These are phyloP conservation scores for Fraxinus albicans DNA, from an alignment of 305 asterid genomes.

Conservation along the genomic window DNA sequence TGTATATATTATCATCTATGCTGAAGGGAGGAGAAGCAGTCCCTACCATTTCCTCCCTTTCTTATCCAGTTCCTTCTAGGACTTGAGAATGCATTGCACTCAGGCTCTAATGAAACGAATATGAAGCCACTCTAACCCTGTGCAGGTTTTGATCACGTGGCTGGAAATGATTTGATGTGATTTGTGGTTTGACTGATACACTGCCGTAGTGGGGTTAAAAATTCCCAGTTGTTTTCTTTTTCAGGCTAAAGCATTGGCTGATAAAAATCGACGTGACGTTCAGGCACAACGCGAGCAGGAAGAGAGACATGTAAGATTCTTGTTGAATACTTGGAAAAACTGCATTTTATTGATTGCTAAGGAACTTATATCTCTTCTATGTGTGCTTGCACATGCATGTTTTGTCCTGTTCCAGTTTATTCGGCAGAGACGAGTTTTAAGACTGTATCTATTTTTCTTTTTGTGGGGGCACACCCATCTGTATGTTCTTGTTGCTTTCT, in stretches of 20 bases:
- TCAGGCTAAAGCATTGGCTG: conserved; percentile 86
- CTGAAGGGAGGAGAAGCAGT: conserved; percentile 4
- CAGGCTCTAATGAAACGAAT: conserved; percentile 3
- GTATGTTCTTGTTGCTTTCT: not conserved
- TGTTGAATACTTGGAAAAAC: not conserved
- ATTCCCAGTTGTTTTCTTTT: conserved; percentile 6
- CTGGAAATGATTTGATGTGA: not conserved
- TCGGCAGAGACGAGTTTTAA: conserved; percentile 8
- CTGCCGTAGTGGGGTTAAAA: conserved; percentile 11
- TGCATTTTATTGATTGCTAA: not conserved
- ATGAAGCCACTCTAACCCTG: conserved; percentile 9
- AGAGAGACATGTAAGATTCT: conserved; percentile 68
- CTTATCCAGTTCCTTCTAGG: conserved; percentile 7
- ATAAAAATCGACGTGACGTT: conserved; percentile 86
- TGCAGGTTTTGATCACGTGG: not conserved
- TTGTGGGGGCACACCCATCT: not conserved
- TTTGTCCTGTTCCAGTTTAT: not conserved
- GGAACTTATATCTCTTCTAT: not conserved
- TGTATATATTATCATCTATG: not conserved
- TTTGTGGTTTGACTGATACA: not conserved
- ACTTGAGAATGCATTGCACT: not conserved
- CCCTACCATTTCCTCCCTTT: conserved; percentile 20
- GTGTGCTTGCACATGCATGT: not conserved
- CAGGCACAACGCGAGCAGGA: conserved; percentile 77
- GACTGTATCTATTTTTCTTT: not conserved